A percentile compares a stretch with the other conserved stretches of the same genome.
phyloP scores from a whole-genome alignment of 2,329 filamentous ascomycete species.

The Pyrenophora tritici-repentis region DNA sequence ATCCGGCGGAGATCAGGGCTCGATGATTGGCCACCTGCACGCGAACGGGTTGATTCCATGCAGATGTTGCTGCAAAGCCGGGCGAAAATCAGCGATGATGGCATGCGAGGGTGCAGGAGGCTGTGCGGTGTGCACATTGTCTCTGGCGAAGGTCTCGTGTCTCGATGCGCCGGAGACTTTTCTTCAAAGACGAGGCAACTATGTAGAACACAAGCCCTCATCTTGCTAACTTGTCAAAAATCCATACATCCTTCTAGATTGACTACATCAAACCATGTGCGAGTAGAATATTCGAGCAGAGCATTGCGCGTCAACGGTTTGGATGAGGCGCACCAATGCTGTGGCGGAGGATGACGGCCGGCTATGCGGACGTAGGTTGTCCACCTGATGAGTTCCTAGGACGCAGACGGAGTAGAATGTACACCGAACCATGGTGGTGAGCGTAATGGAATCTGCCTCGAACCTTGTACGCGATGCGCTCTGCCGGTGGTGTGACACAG shows the following conservation, averaged over 20 bases:
- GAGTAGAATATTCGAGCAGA: neutral
- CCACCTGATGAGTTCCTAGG: conserved; percentile 20
- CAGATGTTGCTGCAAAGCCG: conserved; percentile 22
- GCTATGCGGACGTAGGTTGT: conserved; percentile 21
- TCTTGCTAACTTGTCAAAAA: neutral
- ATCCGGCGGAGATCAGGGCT: conserved; percentile 22
- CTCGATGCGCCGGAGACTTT: too few species aligned
- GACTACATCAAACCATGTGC: neutral
- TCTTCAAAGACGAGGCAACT: too few species aligned
- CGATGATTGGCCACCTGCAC: conserved; percentile 27
- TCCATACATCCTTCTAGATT: neutral
- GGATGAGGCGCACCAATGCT: conserved; percentile 15
- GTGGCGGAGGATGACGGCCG: conserved; percentile 21
- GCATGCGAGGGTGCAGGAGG: conserved; percentile 11
- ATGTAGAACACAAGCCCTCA: neutral
- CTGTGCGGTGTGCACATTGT: conserved; percentile 14
- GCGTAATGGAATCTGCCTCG: conserved; percentile 10
- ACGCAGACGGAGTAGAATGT: conserved; percentile 16
- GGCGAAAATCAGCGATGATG: conserved; percentile 14
- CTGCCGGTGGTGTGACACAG: neutral
- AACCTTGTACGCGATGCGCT: conserved; percentile 3
- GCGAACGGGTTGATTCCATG: conserved; percentile 18
- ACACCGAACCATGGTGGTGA: neutral
- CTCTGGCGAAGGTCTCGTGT: neutral
- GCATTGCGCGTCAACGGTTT: conserved; percentile 7